phyloP scores from a whole-genome alignment of 371 early-diverging fungal genomes.

The Mortierella sp. region DNA sequence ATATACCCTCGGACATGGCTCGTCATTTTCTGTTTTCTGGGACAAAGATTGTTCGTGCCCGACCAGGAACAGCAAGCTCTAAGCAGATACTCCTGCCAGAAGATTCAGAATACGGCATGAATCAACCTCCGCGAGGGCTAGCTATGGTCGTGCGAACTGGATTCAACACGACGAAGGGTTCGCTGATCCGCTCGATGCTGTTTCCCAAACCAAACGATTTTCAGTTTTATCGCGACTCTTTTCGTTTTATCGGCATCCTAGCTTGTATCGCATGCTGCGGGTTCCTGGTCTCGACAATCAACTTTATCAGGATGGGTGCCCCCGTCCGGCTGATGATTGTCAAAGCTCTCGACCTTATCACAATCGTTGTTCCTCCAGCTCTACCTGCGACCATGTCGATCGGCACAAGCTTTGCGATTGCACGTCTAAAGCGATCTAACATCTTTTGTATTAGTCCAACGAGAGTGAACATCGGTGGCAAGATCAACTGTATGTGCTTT shows the following conservation, averaged over 20 bases:
- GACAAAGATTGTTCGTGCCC: constrained; percentile 91
- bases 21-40: constrained; percentile 92
- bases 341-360: constrained; percentile 93
- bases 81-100: constrained; percentile 29
- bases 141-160: constrained; percentile 95
- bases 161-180: constrained; percentile 97
- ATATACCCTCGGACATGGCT: constrained; percentile 76
- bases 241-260: constrained; percentile 94
- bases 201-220: constrained; percentile 95
- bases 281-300: constrained; percentile 85
- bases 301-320: constrained; percentile 85
- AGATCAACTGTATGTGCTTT: constrained; percentile 96
- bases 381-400: constrained; percentile 97
- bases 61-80: constrained; percentile 48
- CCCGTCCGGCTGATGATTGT: constrained; percentile 76
- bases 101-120: constrained; percentile 26
- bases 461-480: constrained; percentile 96
- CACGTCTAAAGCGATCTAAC: constrained; percentile 81
- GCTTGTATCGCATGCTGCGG: constrained; percentile 83
- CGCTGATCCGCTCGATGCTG: constrained; percentile 94
- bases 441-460: constrained; percentile 97
- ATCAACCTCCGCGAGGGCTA: constrained; percentile 60
- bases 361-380: constrained; percentile 96
- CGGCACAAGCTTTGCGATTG: constrained; percentile 95
- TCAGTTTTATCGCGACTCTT: constrained; percentile 95